phyloP scores from a whole-genome alignment of 176 grass and related monocot genomes.

The Poa annua region DNA sequence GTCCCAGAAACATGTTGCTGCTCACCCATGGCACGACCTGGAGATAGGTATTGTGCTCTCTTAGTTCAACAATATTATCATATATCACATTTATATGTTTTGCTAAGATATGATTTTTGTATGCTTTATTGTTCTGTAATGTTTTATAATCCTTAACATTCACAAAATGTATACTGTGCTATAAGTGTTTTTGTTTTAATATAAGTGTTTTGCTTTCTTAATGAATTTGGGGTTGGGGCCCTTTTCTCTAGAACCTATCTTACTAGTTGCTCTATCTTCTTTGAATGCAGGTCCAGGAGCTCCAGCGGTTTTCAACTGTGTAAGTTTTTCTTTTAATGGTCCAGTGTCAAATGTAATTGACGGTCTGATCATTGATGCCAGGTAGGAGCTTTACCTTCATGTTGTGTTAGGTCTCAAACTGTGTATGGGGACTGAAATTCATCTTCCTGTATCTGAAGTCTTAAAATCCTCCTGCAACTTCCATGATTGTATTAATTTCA shows the following conservation, averaged over 20 bases:
- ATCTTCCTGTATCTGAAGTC: background rate
- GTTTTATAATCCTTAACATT: background rate
- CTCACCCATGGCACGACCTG: slow-evolving; percentile 97
- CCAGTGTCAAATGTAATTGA: background rate
- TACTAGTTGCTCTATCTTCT: slow-evolving; percentile 2
- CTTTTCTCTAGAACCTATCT: slow-evolving; percentile 1
- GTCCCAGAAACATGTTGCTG: slow-evolving; percentile 73
- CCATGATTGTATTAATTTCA: slow-evolving; percentile 20
- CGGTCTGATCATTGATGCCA: slow-evolving; percentile 3
- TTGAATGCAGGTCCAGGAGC: slow-evolving; percentile 87
- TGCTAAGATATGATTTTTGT: slow-evolving; percentile 24
- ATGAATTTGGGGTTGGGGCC: too few species aligned
- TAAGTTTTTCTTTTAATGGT: slow-evolving; percentile 61
- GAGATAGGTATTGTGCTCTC: slow-evolving; percentile 71
- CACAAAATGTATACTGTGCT: background rate
- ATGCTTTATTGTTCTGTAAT: slow-evolving; percentile 16
- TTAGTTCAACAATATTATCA: background rate
- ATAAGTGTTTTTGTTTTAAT: slow-evolving; percentile 16
- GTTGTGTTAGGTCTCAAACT: slow-evolving; percentile 5
- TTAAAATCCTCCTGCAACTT: background rate
- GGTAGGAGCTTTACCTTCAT: background rate
- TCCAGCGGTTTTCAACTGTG: slow-evolving; percentile 89
- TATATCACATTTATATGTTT: slow-evolving; percentile 10
- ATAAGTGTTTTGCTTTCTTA: slow-evolving; percentile 8
- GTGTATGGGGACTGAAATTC: background rate